phyloP scores from a whole-genome alignment of 83 land plant species.

The Picea abies region DNA sequence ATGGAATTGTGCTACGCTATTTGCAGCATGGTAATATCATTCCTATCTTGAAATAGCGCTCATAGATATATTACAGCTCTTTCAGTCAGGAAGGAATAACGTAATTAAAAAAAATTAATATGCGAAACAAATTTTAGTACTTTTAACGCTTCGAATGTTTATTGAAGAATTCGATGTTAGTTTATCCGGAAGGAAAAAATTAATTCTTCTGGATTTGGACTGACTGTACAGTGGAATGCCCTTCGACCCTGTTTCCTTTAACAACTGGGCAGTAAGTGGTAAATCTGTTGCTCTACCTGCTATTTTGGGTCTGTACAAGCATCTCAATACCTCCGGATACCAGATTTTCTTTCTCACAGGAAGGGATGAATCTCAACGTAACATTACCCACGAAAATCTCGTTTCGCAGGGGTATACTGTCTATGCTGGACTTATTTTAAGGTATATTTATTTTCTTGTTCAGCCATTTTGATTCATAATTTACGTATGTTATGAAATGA shows the following conservation, averaged over 20 bases:
- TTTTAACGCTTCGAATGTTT: no score
- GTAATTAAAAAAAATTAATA: no score
- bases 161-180: no score
- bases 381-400: constrained; percentile 38
- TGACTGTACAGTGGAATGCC: constrained; percentile 46
- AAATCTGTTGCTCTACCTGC: constrained; percentile 44
- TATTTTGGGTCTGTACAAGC: constrained; percentile 32
- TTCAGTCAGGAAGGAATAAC: no score
- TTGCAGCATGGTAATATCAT: no score
- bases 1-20: no score
- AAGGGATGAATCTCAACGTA: constrained; percentile 38
- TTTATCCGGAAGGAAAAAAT: no score
- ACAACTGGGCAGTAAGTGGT: constrained; percentile 41
- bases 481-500: no score
- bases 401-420: constrained; percentile 44
- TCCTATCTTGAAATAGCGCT: no score
- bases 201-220: background rate
- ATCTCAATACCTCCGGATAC: constrained; percentile 29
- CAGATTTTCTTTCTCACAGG: constrained; percentile 65
- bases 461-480: no score
- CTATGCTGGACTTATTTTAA: constrained; percentile 52
- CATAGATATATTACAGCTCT: no score
- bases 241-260: constrained; percentile 43
- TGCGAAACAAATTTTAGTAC: no score
- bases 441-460: constrained; percentile 19